Evolutionary conservation across 768 basidiomycete species (phyloP).

Genomic region (Tulasnella calospora): DNA sequence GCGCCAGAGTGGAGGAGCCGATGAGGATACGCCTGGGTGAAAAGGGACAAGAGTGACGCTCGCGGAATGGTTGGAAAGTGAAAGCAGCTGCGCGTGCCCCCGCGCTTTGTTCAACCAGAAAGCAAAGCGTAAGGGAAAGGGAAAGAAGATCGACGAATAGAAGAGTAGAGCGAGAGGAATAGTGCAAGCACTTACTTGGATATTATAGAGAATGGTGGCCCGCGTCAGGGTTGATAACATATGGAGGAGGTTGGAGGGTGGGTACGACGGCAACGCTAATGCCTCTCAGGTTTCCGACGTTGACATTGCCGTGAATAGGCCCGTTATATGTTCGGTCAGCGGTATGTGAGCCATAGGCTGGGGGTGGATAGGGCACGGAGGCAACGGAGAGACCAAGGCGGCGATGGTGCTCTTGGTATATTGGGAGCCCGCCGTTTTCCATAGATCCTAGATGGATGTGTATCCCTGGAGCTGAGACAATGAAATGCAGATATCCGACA

Average conservation of each 20-base stretch:
- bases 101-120: neutral
- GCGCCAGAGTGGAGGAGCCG: neutral
- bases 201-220: neutral
- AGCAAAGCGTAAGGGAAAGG: too few species aligned
- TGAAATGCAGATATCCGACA: neutral
- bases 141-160: neutral
- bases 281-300: neutral
- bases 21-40: neutral
- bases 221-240: neutral
- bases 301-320: neutral
- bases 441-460: neutral
- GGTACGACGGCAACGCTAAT: neutral
- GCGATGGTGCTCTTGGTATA: neutral
- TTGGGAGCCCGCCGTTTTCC: neutral
- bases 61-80: neutral
- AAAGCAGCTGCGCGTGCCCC: neutral
- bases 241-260: neutral
- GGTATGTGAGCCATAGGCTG: neutral
- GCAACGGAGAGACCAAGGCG: neutral
- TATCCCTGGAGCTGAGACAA: neutral
- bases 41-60: neutral
- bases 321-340: neutral
- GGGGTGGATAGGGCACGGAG: neutral
- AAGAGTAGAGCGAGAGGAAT: too few species aligned
- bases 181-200: neutral